Percentiles rank a stretch among this genome's conserved stretches.
These are phyloP conservation scores for Ophiostoma ips DNA, from an alignment of 2,329 filamentous ascomycete genomes.

Conservation along the genomic window DNA sequence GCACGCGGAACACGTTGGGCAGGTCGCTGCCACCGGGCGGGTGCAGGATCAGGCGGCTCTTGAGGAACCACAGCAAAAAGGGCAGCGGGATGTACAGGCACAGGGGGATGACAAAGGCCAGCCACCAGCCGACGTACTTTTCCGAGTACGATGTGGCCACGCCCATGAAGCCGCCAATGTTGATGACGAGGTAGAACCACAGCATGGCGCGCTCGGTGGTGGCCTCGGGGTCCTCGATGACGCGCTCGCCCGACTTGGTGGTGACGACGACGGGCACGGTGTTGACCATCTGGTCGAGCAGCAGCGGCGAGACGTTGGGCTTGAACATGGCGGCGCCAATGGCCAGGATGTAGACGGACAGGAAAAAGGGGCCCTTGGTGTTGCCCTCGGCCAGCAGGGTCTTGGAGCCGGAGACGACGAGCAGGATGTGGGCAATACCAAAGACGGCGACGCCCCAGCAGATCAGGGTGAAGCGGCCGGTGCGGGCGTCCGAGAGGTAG, in stretches of 20 bases:
- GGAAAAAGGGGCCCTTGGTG: conserved; percentile 41
- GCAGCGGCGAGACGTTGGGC: conserved; percentile 59
- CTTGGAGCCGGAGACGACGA: conserved; percentile 45
- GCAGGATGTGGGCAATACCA: conserved; percentile 53
- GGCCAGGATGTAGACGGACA: conserved; percentile 40
- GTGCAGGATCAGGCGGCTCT: conserved; percentile 28
- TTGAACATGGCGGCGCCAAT: conserved; percentile 71
- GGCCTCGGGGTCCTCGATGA: conserved; percentile 56
- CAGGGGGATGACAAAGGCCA: conserved; percentile 50
- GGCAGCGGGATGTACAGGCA: conserved; percentile 29
- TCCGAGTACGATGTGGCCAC: conserved; percentile 60
- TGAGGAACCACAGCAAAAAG: conserved; percentile 27
- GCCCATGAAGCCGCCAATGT: conserved; percentile 50
- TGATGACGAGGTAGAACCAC: conserved; percentile 53
- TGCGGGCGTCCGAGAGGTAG: conserved; percentile 51
- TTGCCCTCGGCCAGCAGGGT: conserved; percentile 28
- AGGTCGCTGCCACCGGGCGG: conserved; percentile 32
- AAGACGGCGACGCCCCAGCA: conserved; percentile 54
- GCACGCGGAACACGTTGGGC: conserved; percentile 27
- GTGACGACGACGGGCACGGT: conserved; percentile 42
- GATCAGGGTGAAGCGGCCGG: conserved; percentile 59
- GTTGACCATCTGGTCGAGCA: conserved; percentile 56
- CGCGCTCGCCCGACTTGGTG: conserved; percentile 42
- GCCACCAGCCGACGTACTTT: conserved; percentile 55
- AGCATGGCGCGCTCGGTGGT: conserved; percentile 57